phyloP scores from a whole-genome alignment of 108 stramenopile genomes.

The Mediolabrus comicus region DNA sequence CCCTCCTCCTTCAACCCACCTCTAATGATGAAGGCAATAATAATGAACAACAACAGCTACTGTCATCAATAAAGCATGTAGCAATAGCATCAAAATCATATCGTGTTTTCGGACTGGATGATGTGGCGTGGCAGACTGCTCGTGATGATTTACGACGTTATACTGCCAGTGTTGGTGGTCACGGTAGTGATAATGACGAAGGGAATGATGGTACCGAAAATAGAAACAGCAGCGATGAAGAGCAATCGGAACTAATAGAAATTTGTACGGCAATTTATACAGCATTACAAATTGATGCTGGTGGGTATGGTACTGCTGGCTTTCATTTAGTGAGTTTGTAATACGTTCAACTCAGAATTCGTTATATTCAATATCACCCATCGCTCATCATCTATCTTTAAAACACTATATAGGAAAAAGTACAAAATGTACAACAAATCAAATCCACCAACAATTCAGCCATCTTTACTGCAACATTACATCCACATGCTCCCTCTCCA shows the following conservation, averaged over 20 bases:
- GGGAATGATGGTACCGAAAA: neutral
- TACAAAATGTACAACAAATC: neutral
- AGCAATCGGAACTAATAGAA: neutral
- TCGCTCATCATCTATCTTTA: neutral
- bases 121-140: slow-evolving; percentile 6
- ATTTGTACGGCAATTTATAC: slow-evolving; percentile 2
- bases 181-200: neutral
- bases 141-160: neutral
- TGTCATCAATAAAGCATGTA: neutral
- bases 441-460: neutral
- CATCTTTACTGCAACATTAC: neutral
- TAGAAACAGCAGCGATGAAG: neutral
- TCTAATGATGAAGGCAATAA: too few species aligned
- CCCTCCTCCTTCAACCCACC: too few species aligned
- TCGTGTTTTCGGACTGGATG: slow-evolving; percentile 3
- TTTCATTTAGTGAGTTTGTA: slow-evolving; percentile 20
- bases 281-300: slow-evolving; percentile 23
- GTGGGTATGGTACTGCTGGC: slow-evolving; percentile 27
- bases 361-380: too few species aligned
- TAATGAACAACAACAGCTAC: slow-evolving; percentile 2
- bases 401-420: neutral
- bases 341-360: too few species aligned
- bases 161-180: too few species aligned
- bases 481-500: neutral
- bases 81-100: slow-evolving; percentile 11